Evolutionary conservation across 306 rosid species (phyloP).

Genomic region (Amphicarpaea edgeworthii): DNA sequence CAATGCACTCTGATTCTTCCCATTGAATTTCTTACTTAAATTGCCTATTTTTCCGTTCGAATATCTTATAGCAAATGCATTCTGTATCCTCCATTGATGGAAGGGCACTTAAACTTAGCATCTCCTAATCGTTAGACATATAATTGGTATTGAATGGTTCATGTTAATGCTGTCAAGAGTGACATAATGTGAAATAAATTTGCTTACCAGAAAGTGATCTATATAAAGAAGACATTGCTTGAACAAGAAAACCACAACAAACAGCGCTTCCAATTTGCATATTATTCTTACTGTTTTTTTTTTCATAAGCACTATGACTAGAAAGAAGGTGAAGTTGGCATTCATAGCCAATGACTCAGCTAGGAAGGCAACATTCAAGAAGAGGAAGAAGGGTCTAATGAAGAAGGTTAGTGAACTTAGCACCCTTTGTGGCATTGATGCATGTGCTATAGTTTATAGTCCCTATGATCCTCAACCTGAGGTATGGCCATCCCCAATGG

Average conservation of each 20-base stretch:
- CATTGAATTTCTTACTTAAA: background rate
- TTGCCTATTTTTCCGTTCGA: background rate
- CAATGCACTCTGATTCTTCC: background rate
- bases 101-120: conserved; percentile 19
- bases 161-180: conserved; percentile 12
- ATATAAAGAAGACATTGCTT: conserved; percentile 31
- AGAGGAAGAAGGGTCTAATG: conserved; percentile 59
- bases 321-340: conserved; percentile 61
- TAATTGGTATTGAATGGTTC: conserved; percentile 29
- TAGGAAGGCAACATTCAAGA: conserved; percentile 59
- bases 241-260: conserved; percentile 22
- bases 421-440: conserved; percentile 60
- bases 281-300: background rate
- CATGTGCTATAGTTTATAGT: conserved; percentile 54
- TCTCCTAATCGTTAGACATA: conserved; percentile 11
- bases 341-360: conserved; percentile 57
- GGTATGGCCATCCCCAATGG: conserved; percentile 58
- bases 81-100: conserved; percentile 9
- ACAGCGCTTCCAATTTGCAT: background rate
- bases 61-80: conserved; percentile 20
- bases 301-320: conserved; percentile 45
- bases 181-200: conserved; percentile 5
- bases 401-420: conserved; percentile 58
- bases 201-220: background rate
- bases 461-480: conserved; percentile 60